Evolutionary conservation across 192 early-diverging fungal species (phyloP), one percentile per base, ranked within the genome.

Genomic region (Spinellus fusiger): DNA sequence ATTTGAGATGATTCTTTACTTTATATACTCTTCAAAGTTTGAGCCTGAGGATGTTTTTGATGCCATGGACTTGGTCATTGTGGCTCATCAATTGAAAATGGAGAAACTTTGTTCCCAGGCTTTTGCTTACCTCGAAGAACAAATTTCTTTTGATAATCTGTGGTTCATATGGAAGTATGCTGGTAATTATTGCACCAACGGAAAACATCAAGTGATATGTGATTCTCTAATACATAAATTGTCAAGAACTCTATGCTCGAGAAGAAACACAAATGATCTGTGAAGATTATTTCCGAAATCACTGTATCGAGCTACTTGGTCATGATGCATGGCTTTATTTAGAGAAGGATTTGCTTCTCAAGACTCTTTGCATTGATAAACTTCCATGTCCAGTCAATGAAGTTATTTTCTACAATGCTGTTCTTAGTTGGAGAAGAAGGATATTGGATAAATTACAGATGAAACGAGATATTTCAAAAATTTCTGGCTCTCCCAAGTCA

Each of bases 161-260:
- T 75, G 74, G 74, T 40, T 51, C 16, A 65, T 61, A 22, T 75
- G 74, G 74, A 62, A 46, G 15, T 33, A 60, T 28, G 69, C 74
- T 46, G 71, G 71, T 73, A 68, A 54, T 26, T 34, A 34, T 3
- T 27, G 7, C 5, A 27, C 6, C 5, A 8, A 16, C 28, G 9
- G 4, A 40, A 46, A 12, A 15, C 29, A 51, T 49, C 13, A 26
- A 53, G 12, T 28, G 13, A 56, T 40, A 6, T 7, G 20, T 40
- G 16, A 22, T 28, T 20, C 13, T 49, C 32, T 3, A 37, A 22
- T 20, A 59, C 52, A 68, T 46, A 65, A 70, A 58, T 62, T 15
- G 27, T 26, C 12, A 56, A 56, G 54, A 37, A 22, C 33, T 56
- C 16, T 34, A 65, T 55, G 52, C 31, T 15, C 61, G 62, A 28